phyloP scores from a whole-genome alignment of 2,329 filamentous ascomycete species.

The Thielaviopsis musarum region DNA sequence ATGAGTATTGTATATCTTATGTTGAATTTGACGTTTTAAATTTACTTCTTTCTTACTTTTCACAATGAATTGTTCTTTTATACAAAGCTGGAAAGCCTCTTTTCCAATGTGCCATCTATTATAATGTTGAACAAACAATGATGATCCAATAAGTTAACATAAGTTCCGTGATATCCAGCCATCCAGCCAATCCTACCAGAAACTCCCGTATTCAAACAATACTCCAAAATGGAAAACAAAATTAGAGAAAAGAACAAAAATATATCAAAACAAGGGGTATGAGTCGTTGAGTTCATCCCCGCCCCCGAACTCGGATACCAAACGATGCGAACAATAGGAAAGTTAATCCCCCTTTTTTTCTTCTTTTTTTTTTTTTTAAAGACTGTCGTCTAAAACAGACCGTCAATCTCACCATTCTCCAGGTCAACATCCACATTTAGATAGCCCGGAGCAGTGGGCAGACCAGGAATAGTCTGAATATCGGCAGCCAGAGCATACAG shows the following conservation, averaged over 20 bases:
- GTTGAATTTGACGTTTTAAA: neutral
- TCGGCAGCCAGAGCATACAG: conserved; percentile 88
- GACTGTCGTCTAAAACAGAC: conserved; percentile 57
- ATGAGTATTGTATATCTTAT: neutral
- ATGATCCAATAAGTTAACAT: neutral
- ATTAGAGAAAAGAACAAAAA: neutral
- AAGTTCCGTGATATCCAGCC: neutral
- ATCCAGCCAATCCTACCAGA: neutral
- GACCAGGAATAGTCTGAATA: conserved; percentile 92
- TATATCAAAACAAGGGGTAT: neutral
- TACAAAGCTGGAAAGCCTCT: neutral
- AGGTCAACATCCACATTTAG: conserved; percentile 76
- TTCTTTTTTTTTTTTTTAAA: too few species aligned
- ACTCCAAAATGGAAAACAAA: neutral
- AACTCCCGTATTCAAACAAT: neutral
- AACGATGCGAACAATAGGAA: neutral
- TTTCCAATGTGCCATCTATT: neutral
- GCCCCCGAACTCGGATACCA: neutral
- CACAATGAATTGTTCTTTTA: neutral
- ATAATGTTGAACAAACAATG: neutral
- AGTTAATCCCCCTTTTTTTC: too few species aligned
- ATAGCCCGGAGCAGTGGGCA: conserved; percentile 90
- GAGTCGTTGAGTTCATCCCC: conserved; percentile 7
- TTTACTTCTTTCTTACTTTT: neutral
- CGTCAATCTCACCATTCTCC: conserved; percentile 72